Conservation (phyloP, 768 basidiomycete genomes). For the Naematelia aurantialba region DNA sequence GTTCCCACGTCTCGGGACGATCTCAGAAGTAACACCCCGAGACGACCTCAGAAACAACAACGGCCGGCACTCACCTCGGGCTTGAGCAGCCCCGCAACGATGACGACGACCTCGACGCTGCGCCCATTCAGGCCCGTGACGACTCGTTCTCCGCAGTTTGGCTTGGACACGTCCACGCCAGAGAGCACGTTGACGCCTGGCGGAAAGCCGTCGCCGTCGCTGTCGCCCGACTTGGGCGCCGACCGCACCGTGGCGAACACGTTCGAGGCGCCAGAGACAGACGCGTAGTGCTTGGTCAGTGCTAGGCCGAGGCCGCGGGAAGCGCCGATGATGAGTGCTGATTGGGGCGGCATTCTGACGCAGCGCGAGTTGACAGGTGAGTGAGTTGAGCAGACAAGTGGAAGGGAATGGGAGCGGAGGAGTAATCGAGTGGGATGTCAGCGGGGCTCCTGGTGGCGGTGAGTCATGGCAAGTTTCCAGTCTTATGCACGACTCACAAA, state of each 20-base stretch:
- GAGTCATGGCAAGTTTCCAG: too few relatives aligned
- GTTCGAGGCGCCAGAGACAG: background rate
- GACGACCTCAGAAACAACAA: background rate
- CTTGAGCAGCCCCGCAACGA: conserved; percentile 54
- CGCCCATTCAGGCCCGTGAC: conserved; percentile 49
- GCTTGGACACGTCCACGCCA: conserved; percentile 50
- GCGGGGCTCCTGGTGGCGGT: too few relatives aligned
- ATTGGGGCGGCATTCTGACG: conserved; percentile 9
- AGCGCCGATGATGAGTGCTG: conserved; percentile 54
- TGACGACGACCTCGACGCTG: conserved; percentile 50
- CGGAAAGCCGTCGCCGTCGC: too few relatives aligned
- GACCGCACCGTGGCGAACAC: background rate
- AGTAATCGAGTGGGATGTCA: too few relatives aligned
- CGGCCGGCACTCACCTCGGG: conserved; percentile 50
- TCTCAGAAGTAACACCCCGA: background rate
- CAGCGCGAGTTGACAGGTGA: too few relatives aligned
- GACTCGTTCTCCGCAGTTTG: conserved; percentile 51
- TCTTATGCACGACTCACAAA: too few relatives aligned
- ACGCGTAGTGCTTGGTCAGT: conserved; percentile 39
- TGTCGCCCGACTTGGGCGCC: background rate
- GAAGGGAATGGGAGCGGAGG: too few relatives aligned
- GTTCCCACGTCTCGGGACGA: background rate
- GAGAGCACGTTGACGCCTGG: conserved; percentile 47
- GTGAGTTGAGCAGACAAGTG: too few relatives aligned
- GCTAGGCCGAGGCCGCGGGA: conserved; percentile 55